Evolutionary conservation across 257 asterid genomes (phyloP), one percentile per base, ranked within the genome.

Genomic region (Jacaranda mimosifolia): DNA sequence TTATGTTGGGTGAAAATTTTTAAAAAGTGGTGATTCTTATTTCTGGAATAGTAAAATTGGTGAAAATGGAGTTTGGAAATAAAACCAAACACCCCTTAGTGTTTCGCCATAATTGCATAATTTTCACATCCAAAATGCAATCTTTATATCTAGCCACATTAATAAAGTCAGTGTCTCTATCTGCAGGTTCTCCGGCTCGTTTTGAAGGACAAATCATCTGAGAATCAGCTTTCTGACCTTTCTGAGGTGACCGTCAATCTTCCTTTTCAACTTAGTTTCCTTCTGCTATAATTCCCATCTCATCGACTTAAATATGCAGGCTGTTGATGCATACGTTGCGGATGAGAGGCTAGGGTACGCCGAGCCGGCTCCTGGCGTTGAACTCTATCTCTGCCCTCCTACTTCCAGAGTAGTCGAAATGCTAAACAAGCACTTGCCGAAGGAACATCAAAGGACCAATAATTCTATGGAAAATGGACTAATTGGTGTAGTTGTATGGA

Each of bases 401-500:
- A 85, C 88, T 11, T 67, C 85, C 4, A 89, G 84, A 71, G 81
- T 87, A 64, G 51, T 81, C 0, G 94, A 88, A 15, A 84, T 89
- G 89, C 83, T 96, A 64, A 83, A 86, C 84, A 89, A 86, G 80
- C 84, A 86, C 80, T 57, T 89, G 39, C 84, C 92, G 52, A 89
- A 90, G 74, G 88, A 91, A 26, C 75, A 78, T 1, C 80, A 75
- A 0, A 88, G 85, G 70, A 71, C 83, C 4, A 70, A 80, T 70
- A 85, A 85, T 19, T 71, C 90, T 49, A 67, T 81, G 7, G 91
- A 90, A 79, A 85, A 89, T 77, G 96, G 90, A 72, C 82, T 96
- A 84, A 88, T 96, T 68, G 99, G 98, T 69, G 94, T 92, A 68
- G 94, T 91, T 84, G 97, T 96, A 82, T 93, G 99, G 99, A 87